These are phyloP conservation scores for Aspergillus leporis DNA, from an alignment of 495 filamentous ascomycete species.

Conservation along the genomic window DNA sequence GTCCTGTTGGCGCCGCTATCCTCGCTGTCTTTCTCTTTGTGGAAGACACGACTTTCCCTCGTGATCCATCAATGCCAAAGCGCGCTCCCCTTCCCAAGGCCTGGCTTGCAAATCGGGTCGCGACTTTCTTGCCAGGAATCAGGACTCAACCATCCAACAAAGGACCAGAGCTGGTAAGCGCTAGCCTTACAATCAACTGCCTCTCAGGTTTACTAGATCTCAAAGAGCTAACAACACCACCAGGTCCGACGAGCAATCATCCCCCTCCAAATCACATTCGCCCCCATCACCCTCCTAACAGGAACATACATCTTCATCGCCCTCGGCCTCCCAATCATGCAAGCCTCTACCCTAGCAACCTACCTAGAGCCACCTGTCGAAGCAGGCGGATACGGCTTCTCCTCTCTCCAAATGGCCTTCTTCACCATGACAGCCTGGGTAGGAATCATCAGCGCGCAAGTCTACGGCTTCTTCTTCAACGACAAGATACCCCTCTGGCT, in stretches of 20 bases:
- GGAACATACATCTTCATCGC: slow-evolving; percentile 45
- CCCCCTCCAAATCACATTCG: slow-evolving; percentile 45
- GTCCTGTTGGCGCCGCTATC: slow-evolving; percentile 37
- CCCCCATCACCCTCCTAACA: slow-evolving; percentile 44
- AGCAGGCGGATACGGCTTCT: slow-evolving; percentile 52
- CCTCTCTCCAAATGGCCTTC: slow-evolving; percentile 43
- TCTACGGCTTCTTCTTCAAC: slow-evolving; percentile 39
- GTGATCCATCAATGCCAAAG: slow-evolving; percentile 10
- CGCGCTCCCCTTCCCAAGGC: slow-evolving; percentile 24
- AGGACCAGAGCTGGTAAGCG: slow-evolving; percentile 4
- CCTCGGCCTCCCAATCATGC: slow-evolving; percentile 46
- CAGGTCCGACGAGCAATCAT: slow-evolving; percentile 33
- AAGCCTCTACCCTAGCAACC: slow-evolving; percentile 32
- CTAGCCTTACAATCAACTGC: neutral
- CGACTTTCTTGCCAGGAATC: slow-evolving; percentile 46
- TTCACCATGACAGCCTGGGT: slow-evolving; percentile 43
- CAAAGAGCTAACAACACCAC: neutral
- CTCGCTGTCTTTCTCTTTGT: slow-evolving; percentile 46
- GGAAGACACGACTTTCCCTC: slow-evolving; percentile 45
- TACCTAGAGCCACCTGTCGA: slow-evolving; percentile 46
- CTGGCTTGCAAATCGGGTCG: slow-evolving; percentile 40
- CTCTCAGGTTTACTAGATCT: neutral
- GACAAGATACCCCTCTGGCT: slow-evolving; percentile 43
- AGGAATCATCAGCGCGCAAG: slow-evolving; percentile 33
- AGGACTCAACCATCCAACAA: neutral